Conservation (phyloP, 2,329 filamentous ascomycete species). For the Cladophialophora exuberans region DNA sequence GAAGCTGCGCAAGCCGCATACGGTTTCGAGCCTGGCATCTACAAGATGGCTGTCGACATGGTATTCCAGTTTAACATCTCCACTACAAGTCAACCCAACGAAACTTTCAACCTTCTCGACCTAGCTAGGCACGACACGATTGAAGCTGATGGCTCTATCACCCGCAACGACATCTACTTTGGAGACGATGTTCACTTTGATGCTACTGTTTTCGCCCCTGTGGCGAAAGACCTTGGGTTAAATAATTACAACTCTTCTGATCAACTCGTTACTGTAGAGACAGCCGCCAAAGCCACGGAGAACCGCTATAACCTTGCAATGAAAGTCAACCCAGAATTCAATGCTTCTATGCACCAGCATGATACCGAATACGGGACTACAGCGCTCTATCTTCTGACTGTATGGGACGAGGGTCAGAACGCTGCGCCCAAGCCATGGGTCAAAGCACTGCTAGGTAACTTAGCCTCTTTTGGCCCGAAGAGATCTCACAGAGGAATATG, state of each 20-base stretch:
- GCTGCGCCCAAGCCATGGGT: background rate
- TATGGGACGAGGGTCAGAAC: background rate
- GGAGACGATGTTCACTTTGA: constrained; percentile 1
- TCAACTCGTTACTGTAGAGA: background rate
- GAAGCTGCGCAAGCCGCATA: constrained; percentile 1
- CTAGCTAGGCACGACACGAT: constrained; percentile 1
- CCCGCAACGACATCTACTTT: constrained; percentile 3
- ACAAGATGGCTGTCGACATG: background rate
- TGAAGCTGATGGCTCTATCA: background rate
- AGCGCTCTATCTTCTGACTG: background rate
- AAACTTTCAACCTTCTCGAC: constrained; percentile 3
- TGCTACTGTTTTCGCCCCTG: background rate
- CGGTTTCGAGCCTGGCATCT: background rate
- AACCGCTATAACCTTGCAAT: background rate
- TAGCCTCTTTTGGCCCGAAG: background rate
- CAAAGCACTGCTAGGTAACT: background rate
- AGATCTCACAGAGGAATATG: background rate
- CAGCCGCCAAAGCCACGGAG: background rate
- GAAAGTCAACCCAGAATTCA: background rate
- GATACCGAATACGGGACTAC: background rate
- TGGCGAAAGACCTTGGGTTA: background rate
- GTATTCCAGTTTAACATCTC: background rate
- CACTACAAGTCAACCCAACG: background rate
- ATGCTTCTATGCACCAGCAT: background rate
- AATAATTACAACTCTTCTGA: background rate